Conservation (phyloP, 257 asterid species). For the Schizonepeta tenuifolia region DNA sequence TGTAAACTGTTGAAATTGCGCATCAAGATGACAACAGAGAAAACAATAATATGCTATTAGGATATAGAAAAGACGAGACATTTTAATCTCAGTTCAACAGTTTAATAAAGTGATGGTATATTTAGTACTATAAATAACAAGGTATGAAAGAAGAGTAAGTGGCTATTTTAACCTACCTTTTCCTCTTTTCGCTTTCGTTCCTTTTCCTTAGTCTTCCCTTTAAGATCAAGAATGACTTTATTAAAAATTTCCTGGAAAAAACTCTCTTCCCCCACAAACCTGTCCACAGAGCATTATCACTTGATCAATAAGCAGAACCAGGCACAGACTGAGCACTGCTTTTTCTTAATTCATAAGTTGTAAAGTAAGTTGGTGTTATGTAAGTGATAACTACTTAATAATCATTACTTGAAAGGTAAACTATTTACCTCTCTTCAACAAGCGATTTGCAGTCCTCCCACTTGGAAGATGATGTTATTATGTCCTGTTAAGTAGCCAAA, state of each 20-base stretch:
- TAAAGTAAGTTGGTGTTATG: conserved; percentile 2
- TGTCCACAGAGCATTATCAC: conserved; percentile 41
- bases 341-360: background rate
- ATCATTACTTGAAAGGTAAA: conserved; percentile 24
- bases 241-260: conserved; percentile 66
- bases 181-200: conserved; percentile 87
- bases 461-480: conserved; percentile 67
- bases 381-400: conserved; percentile 12
- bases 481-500: conserved; percentile 54
- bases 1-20: background rate
- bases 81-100: background rate
- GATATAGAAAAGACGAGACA: background rate
- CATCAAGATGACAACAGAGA: background rate
- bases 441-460: conserved; percentile 84
- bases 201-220: conserved; percentile 79
- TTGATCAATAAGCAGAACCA: background rate
- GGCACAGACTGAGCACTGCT: background rate
- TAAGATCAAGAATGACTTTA: conserved; percentile 59
- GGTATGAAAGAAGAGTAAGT: conserved; percentile 12
- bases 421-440: conserved; percentile 69
- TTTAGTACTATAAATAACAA: background rate
- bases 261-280: conserved; percentile 75
- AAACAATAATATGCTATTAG: background rate
- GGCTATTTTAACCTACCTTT: conserved; percentile 51
- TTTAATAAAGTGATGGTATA: background rate